These are phyloP conservation scores for Moricandia arvensis DNA, from an alignment of 345 rosid species.

Conservation along the genomic window DNA sequence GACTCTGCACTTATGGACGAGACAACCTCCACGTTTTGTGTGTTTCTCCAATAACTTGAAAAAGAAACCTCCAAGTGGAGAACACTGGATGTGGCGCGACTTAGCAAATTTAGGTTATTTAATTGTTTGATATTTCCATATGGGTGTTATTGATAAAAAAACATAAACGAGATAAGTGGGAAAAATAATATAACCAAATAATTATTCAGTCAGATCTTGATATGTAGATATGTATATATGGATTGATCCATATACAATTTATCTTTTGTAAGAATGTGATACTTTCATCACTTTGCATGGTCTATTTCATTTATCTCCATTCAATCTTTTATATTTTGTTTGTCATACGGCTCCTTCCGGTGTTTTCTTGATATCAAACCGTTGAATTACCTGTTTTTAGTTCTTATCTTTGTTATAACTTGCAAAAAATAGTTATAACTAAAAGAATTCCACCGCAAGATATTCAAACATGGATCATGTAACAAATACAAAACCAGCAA, in stretches of 20 bases:
- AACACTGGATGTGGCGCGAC: background rate
- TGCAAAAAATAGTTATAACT: background rate
- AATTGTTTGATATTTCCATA: background rate
- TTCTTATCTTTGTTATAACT: background rate
- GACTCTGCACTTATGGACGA: background rate
- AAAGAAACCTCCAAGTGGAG: background rate
- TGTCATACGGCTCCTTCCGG: background rate
- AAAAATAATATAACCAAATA: background rate
- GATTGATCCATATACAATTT: background rate
- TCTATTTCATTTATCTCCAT: background rate
- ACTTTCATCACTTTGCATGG: background rate
- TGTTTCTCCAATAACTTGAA: background rate
- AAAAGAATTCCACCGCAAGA: background rate
- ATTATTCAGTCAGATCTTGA: background rate
- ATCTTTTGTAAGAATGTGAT: background rate
- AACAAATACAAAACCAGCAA: background rate
- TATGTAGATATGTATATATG: background rate
- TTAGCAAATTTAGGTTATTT: background rate
- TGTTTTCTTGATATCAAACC: background rate
- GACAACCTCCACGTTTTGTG: conserved; percentile 8
- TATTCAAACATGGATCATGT: background rate
- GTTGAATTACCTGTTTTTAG: background rate
- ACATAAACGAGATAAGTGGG: background rate
- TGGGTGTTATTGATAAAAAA: background rate
- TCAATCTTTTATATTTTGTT: background rate